Conservation (phyloP, 106 monocot genomes). For the Xerophyta viscosa region DNA sequence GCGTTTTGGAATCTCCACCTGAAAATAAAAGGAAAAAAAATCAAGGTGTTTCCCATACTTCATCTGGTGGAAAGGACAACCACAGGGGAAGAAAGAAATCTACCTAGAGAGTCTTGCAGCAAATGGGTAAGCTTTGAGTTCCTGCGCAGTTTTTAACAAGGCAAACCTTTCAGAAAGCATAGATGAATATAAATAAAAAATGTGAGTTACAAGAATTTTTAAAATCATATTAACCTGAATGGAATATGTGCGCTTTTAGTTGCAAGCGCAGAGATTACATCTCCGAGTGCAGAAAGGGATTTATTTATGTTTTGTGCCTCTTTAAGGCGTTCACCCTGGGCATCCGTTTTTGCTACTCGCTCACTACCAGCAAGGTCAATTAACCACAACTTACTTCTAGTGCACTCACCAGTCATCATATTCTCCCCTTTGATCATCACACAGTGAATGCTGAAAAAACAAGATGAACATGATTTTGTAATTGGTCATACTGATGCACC, state of each 20-base stretch:
- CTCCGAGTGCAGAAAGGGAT: conserved; percentile 94
- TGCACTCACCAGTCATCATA: conserved; percentile 73
- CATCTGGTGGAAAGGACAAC: too few relatives aligned
- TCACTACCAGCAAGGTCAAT: conserved; percentile 93
- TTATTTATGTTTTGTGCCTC: conserved; percentile 91
- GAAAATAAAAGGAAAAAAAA: conserved; percentile 3
- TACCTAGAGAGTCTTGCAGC: conserved; percentile 91
- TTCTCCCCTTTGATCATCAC: conserved; percentile 86
- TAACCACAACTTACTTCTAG: conserved; percentile 83
- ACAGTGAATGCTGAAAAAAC: conserved; percentile 49
- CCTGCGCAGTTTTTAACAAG: conserved; percentile 31
- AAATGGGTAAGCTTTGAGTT: conserved; percentile 97
- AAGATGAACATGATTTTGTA: too few relatives aligned
- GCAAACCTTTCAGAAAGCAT: background rate
- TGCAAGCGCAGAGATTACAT: conserved; percentile 92
- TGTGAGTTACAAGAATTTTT: too few relatives aligned
- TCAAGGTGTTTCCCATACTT: too few relatives aligned
- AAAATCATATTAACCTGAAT: conserved; percentile 43
- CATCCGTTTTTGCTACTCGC: conserved; percentile 86
- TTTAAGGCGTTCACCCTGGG: conserved; percentile 83
- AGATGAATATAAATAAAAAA: background rate
- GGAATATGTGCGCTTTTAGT: conserved; percentile 87
- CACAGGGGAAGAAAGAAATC: background rate
- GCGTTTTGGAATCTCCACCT: conserved; percentile 91
- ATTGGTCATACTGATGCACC: too few relatives aligned